Base-by-base conservation (phyloP, 2,329 filamentous ascomycete species). In the Byssochlamys sp. region DNA sequence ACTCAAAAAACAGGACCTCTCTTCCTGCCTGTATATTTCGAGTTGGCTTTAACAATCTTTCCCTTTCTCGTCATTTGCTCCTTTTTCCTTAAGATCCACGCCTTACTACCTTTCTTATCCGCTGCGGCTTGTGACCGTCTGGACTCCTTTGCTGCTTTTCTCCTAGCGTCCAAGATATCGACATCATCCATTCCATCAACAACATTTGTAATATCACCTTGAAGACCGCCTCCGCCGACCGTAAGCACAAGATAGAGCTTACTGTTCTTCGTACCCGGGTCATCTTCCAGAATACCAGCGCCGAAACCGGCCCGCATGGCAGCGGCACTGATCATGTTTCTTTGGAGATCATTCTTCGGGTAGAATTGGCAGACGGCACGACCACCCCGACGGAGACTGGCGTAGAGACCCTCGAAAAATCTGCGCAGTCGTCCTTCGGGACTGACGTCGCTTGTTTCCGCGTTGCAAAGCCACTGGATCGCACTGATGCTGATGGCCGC, bases 401-500 rank as follows among this genome's bases (percentile, higher is more conserved):
- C 88, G 74, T 97, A 99, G 1, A 99, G 75, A 0, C 91, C 90
- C 67, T 95, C 90, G 73, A 99, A 99, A 70, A 99, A 99, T 51
- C 92, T 80, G 3, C 84, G 82, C 27, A 99, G 75, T 4, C 94
- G 79, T 0, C 88, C 90, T 28, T 88, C 83, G 0, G 91, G 88
- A 0, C 83, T 89, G 0, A 94, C 91, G 54, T 95, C 90, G 69
- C 84, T 89, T 59, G 83, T 89, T 73, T 97, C 94, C 48, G 92
- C 94, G 73, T 96, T 97, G 74, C 94, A 99, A 29, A 99, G 80
- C 94, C 94, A 99, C 74, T 99, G 94, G n/a, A 99, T 88, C 0
- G 94, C 94, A 65, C 85, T 90, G 70, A 99, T 97, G 68, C 86
- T 91, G 66, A 99, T 91, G 25, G 94, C 94, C 0, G 92, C 94